Evolutionary conservation across 1,284 basidiomycete genomes (phyloP).

Genomic region (Neolentinus lepideus): DNA sequence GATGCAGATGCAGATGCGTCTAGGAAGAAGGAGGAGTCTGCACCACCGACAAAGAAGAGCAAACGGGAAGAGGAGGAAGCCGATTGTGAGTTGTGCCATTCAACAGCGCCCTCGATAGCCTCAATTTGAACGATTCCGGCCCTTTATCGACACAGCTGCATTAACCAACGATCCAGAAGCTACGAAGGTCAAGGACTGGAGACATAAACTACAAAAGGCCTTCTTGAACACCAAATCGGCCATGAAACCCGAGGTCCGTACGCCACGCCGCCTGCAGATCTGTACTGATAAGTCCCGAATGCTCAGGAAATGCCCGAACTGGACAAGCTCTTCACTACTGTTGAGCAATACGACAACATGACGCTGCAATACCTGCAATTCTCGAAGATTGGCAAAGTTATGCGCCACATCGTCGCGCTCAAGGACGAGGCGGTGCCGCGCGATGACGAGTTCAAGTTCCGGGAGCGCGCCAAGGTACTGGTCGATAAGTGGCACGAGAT

Average conservation of each 20-base stretch:
- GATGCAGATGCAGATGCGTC: constrained; percentile 37
- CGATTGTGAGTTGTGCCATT: constrained; percentile 33
- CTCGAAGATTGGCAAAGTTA: constrained; percentile 98
- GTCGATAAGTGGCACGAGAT: constrained; percentile 63
- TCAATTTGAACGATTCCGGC: constrained; percentile 10
- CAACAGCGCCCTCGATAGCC: constrained; percentile 6
- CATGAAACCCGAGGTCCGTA: constrained; percentile 48
- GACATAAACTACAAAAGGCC: constrained; percentile 85
- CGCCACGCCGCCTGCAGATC: constrained; percentile 5
- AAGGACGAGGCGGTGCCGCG: constrained; percentile 63
- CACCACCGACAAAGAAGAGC: constrained; percentile 60
- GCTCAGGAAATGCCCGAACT: constrained; percentile 71
- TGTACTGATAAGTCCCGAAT: constrained; percentile 7
- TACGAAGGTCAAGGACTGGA: constrained; percentile 76
- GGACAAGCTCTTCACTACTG: constrained; percentile 73
- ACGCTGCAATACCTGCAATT: constrained; percentile 79
- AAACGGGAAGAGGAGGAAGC: constrained; percentile 51
- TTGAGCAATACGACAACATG: constrained; percentile 82
- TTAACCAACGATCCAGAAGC: constrained; percentile 65
- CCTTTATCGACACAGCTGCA: constrained; percentile 26
- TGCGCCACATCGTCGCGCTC: constrained; percentile 86
- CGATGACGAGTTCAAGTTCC: constrained; percentile 85
- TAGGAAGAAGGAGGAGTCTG: constrained; percentile 46
- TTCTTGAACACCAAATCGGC: constrained; percentile 64
- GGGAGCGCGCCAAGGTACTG: constrained; percentile 65